These are phyloP conservation scores for Porogramme epimiltina DNA, from an alignment of 1,284 basidiomycete genomes.

Conservation along the genomic window DNA sequence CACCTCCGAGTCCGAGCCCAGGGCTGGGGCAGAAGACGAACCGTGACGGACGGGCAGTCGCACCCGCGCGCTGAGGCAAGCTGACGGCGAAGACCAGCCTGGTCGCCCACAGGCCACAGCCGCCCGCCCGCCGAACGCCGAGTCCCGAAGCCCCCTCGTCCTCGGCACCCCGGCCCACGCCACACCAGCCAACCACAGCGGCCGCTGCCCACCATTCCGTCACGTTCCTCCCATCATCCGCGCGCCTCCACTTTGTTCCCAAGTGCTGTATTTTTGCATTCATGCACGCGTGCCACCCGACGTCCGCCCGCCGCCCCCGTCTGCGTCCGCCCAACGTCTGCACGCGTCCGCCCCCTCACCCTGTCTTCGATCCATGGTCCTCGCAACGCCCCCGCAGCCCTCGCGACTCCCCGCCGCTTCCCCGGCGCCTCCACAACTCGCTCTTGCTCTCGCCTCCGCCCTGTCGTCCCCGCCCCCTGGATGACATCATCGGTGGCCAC, in stretches of 20 bases:
- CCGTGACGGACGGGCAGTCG: neutral
- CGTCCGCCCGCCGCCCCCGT: conserved; percentile 4
- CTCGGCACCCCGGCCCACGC: neutral
- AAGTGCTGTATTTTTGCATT: conserved; percentile 9
- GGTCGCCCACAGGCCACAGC: neutral
- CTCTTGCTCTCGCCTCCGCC: neutral
- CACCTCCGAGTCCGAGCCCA: neutral
- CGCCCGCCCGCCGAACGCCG: neutral
- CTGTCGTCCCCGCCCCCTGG: neutral
- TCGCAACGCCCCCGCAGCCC: conserved; percentile 5
- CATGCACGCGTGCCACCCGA: neutral
- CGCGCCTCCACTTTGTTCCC: conserved; percentile 1
- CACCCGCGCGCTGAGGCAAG: neutral
- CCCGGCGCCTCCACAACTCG: neutral
- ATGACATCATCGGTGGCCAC: conserved; percentile 15
- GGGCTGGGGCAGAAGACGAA: neutral
- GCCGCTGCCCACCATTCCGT: neutral
- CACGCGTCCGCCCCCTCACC: neutral
- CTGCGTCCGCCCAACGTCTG: neutral
- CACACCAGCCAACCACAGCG: neutral
- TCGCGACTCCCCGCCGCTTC: neutral
- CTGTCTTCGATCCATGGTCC: conserved; percentile 4
- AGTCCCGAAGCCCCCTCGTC: neutral
- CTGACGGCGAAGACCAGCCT: too few species aligned
- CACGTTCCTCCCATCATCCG: neutral